A percentile compares a stretch with the other conserved stretches of the same genome.
Conservation (phyloP, 441 rosid genomes). For the Adansonia gregorii region DNA sequence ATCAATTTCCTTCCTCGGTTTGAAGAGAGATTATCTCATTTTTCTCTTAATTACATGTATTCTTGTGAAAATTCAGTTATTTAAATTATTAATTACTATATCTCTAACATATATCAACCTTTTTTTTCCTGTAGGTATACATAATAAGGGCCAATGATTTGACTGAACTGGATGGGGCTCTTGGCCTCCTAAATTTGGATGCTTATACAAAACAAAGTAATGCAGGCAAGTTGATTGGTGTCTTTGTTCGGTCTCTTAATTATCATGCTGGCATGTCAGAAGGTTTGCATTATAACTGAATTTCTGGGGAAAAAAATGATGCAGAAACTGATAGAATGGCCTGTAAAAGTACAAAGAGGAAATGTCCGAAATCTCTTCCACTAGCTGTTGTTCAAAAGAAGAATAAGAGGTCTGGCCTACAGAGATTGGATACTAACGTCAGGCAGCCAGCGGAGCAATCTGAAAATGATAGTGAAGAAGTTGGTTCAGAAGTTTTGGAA, state of each 20-base stretch:
- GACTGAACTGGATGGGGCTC: conserved; percentile 66
- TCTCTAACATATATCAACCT: conserved; percentile 16
- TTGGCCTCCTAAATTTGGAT: conserved; percentile 69
- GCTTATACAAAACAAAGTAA: conserved; percentile 52
- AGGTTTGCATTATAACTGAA: conserved; percentile 24
- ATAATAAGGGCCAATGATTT: conserved; percentile 64
- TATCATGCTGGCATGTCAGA: conserved; percentile 10
- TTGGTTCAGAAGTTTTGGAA: conserved; percentile 69
- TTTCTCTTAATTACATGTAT: conserved; percentile 1
- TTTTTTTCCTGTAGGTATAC: conserved; percentile 51
- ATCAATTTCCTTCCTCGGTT: neutral
- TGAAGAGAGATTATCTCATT: neutral
- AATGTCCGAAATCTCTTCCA: conserved; percentile 52
- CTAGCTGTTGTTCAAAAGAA: conserved; percentile 49
- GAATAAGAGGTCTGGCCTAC: conserved; percentile 41
- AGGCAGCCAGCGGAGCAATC: conserved; percentile 50
- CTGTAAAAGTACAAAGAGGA: conserved; percentile 41
- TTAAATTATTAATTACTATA: neutral
- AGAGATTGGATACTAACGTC: conserved; percentile 32
- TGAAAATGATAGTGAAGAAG: conserved; percentile 69
- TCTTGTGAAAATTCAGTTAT: conserved; percentile 7
- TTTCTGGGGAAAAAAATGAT: conserved; percentile 27
- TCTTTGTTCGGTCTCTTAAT: conserved; percentile 21
- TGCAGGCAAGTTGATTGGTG: conserved; percentile 56
- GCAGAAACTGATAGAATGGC: conserved; percentile 32